A percentile compares a stretch with the other conserved stretches of the same genome.
These are phyloP conservation scores for thale cress (Arabidopsis thaliana) DNA, from an alignment of 345 rosid genomes.

Conservation along the genomic window DNA sequence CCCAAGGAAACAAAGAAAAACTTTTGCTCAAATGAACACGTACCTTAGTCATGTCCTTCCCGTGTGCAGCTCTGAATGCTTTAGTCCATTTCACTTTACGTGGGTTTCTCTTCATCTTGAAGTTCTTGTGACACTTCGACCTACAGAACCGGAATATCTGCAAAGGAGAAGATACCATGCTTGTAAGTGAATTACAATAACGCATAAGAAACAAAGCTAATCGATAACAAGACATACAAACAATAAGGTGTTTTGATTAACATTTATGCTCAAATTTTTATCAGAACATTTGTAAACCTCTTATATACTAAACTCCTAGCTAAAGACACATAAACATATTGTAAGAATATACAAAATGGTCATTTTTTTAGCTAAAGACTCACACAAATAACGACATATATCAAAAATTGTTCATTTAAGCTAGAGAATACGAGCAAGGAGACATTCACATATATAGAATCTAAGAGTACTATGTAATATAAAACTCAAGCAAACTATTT, in stretches of 20 bases:
- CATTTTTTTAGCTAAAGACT: not conserved
- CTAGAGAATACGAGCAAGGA: not conserved
- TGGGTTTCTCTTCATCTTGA: slow-evolving; percentile 99
- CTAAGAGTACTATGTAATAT: no score
- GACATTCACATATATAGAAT: not conserved
- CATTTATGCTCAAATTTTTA: not conserved
- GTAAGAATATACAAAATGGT: not conserved
- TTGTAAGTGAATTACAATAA: slow-evolving; percentile 8
- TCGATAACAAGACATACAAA: not conserved
- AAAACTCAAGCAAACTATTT: no score
- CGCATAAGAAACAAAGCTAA: not conserved
- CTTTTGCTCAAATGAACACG: not conserved
- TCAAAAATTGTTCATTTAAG: not conserved
- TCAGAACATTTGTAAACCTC: not conserved
- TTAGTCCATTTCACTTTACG: slow-evolving; percentile 97
- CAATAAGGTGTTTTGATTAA: not conserved
- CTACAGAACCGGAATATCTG: slow-evolving; percentile 80
- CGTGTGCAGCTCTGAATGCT: slow-evolving; percentile 78
- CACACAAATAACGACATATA: not conserved
- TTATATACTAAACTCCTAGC: not conserved
- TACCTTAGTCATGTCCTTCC: slow-evolving; percentile 98
- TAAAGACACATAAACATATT: slow-evolving; percentile 3
- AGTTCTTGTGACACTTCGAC: slow-evolving; percentile 79
- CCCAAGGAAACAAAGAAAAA: not conserved
- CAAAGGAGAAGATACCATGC: slow-evolving; percentile 22